Evolutionary conservation across 768 basidiomycete genomes (phyloP).

Genomic region (Phlebiopsis gigantea): DNA sequence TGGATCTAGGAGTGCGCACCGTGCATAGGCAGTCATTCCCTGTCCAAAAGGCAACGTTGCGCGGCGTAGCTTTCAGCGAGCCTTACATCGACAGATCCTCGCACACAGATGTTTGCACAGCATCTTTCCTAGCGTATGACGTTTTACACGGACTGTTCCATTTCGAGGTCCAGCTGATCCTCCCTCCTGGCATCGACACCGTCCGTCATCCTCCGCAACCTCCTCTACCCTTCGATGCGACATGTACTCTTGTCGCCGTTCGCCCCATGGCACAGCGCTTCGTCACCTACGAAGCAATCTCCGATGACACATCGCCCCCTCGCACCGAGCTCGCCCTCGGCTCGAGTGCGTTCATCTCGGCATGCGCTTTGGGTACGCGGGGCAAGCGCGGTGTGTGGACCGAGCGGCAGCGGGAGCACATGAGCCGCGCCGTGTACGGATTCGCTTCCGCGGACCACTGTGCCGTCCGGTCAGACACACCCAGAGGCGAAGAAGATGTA

Average conservation of each 20-base stretch:
- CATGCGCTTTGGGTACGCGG: slow-evolving; percentile 42
- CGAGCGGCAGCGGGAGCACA: slow-evolving; percentile 40
- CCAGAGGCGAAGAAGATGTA: not conserved
- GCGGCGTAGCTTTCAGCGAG: slow-evolving; percentile 23
- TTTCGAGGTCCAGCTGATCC: slow-evolving; percentile 31
- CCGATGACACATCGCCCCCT: slow-evolving; percentile 12
- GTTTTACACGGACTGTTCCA: slow-evolving; percentile 46
- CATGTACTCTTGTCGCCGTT: slow-evolving; percentile 38
- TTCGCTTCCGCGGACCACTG: slow-evolving; percentile 25
- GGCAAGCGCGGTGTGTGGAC: slow-evolving; percentile 53
- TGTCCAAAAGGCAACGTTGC: slow-evolving; percentile 33
- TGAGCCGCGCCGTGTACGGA: slow-evolving; percentile 39
- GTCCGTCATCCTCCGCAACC: not conserved
- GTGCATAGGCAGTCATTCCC: not conserved
- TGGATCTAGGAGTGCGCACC: not conserved
- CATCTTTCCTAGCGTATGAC: slow-evolving; percentile 40
- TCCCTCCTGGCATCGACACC: not conserved
- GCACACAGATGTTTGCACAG: slow-evolving; percentile 24
- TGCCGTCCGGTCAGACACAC: not conserved
- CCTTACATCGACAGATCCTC: not conserved
- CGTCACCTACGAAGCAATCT: slow-evolving; percentile 7
- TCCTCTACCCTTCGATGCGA: slow-evolving; percentile 27
- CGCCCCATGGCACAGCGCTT: slow-evolving; percentile 34
- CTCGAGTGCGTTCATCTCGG: slow-evolving; percentile 43
- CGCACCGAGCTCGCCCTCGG: slow-evolving; percentile 17